phyloP scores from a whole-genome alignment of 225 moss, liverwort and hornwort species.

The Bryum argenteum region DNA sequence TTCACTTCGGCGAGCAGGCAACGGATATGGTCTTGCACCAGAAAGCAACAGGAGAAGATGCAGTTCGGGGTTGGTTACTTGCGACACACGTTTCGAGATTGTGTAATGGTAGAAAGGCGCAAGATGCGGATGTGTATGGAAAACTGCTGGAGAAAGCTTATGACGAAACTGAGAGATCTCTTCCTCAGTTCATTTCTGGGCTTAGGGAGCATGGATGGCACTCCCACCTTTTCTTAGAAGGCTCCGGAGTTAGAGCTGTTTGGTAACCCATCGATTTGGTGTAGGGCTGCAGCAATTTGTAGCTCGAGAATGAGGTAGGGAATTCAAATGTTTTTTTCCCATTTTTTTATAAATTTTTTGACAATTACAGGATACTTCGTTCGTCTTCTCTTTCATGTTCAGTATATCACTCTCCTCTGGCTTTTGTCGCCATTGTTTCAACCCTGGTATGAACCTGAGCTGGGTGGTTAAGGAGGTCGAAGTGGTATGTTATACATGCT shows the following conservation, averaged over 20 bases:
- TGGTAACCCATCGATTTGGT: slow-evolving; percentile 46
- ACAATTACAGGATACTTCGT: slow-evolving; percentile 10
- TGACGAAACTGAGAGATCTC: slow-evolving; percentile 67
- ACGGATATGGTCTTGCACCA: slow-evolving; percentile 95
- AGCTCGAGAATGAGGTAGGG: slow-evolving; percentile 12
- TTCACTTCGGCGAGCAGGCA: slow-evolving; percentile 76
- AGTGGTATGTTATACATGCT: no score
- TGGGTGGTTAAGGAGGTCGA: no score
- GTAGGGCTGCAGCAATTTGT: slow-evolving; percentile 8
- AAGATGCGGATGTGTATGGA: slow-evolving; percentile 59
- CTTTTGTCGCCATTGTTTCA: no score
- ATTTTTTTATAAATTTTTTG: slow-evolving; percentile 32
- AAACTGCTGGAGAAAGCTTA: slow-evolving; percentile 78
- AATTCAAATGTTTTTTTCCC: not conserved
- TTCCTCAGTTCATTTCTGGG: slow-evolving; percentile 77
- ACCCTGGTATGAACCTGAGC: no score
- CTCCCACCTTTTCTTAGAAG: slow-evolving; percentile 86
- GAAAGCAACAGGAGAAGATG: slow-evolving; percentile 95
- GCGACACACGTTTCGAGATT: slow-evolving; percentile 80
- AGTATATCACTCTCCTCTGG: no score
- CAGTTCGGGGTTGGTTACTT: slow-evolving; percentile 83
- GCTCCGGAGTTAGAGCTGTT: slow-evolving; percentile 77
- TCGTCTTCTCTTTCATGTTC: not conserved
- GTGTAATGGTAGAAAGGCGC: slow-evolving; percentile 40
- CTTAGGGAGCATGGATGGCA: slow-evolving; percentile 88